These are phyloP conservation scores for Dictyostelium purpureum DNA, from an alignment of 78 protist species.

Conservation along the genomic window DNA sequence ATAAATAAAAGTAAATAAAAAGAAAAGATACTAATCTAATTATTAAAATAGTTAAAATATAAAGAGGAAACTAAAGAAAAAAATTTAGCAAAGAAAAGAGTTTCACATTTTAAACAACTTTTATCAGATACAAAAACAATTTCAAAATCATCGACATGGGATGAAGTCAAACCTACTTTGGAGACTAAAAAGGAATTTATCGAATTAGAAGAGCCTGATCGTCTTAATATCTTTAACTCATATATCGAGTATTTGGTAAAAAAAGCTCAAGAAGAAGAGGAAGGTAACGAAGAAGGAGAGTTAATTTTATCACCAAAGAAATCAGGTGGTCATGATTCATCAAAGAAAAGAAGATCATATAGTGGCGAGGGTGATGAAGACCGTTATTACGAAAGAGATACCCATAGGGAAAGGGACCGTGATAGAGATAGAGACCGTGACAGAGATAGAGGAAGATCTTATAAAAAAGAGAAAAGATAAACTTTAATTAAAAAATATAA, in stretches of 20 bases:
- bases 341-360: neutral
- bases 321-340: neutral
- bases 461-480: slow-evolving; percentile 23
- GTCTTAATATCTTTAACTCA: neutral
- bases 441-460: neutral
- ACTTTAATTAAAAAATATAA: neutral
- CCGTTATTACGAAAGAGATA: neutral
- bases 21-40: neutral
- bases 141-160: slow-evolving; percentile 38
- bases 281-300: slow-evolving; percentile 65
- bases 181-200: neutral
- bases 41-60: neutral
- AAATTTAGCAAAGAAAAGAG: slow-evolving; percentile 23
- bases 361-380: neutral
- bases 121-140: slow-evolving; percentile 31
- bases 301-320: neutral
- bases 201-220: slow-evolving; percentile 28
- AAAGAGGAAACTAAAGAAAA: slow-evolving; percentile 57
- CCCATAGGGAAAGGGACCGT: neutral
- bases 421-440: neutral
- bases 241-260: slow-evolving; percentile 26
- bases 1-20: neutral
- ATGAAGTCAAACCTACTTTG: slow-evolving; percentile 7
- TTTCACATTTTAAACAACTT: slow-evolving; percentile 31
- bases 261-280: slow-evolving; percentile 27